Evolutionary conservation across 1,284 basidiomycete genomes (phyloP).

Genomic region (Puccinia polysora): DNA sequence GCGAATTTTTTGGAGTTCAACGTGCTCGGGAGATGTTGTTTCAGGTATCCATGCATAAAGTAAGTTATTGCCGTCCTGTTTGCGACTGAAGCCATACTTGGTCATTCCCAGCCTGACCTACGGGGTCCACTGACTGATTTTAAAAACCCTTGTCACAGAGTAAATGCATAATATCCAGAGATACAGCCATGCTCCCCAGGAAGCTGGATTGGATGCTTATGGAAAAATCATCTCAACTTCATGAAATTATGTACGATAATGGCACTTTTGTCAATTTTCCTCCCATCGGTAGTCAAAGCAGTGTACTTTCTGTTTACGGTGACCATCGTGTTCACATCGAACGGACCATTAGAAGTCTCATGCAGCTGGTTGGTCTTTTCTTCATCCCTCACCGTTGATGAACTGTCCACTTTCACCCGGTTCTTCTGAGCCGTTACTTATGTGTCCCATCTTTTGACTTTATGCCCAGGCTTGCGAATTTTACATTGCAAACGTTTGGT

Average conservation of each 20-base stretch:
- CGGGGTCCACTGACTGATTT: neutral
- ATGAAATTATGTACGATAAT: conserved; percentile 89
- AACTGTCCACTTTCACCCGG: neutral
- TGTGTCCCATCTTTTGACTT: conserved; percentile 22
- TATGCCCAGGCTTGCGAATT: conserved; percentile 76
- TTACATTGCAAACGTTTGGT: conserved; percentile 93
- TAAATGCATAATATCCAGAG: conserved; percentile 83
- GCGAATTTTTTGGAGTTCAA: conserved; percentile 94
- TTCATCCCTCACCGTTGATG: too few relatives aligned
- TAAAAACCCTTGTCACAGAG: too few relatives aligned
- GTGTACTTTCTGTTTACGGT: conserved; percentile 87
- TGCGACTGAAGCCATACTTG: conserved; percentile 10
- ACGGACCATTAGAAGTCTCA: conserved; percentile 86
- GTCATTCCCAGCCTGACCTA: conserved; percentile 35
- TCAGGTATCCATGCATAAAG: conserved; percentile 79
- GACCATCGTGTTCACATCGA: conserved; percentile 93
- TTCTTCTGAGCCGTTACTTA: conserved; percentile 18
- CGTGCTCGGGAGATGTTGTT: conserved; percentile 90
- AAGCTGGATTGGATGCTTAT: conserved; percentile 98
- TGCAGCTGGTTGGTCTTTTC: conserved; percentile 65
- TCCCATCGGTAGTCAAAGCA: conserved; percentile 79
- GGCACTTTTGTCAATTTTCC: conserved; percentile 94
- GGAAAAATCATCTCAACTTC: conserved; percentile 83
- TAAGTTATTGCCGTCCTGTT: conserved; percentile 50
- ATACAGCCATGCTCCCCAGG: conserved; percentile 87